Percentiles rank a stretch among this genome's conserved stretches.
Conservation (phyloP, 1,284 basidiomycete genomes). For the Moesziomyces sp. region DNA sequence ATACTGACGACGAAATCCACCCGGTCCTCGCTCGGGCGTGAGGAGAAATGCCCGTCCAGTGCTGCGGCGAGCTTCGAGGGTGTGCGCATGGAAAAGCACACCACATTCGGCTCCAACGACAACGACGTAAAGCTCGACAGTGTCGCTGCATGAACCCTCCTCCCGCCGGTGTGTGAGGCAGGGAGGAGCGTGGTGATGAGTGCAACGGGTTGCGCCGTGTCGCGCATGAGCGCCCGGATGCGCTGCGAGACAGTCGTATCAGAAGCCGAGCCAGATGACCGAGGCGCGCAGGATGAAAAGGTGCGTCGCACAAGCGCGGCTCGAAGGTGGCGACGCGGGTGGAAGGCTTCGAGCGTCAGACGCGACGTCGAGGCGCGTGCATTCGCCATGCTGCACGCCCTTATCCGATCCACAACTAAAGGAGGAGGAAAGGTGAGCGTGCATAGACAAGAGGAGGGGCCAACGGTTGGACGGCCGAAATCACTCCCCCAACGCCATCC, state of each 20-base stretch:
- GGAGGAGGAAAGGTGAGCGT: background rate
- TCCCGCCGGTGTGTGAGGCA: background rate
- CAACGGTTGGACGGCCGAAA: no score
- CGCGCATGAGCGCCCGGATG: constrained; percentile 36
- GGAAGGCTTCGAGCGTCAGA: constrained; percentile 21
- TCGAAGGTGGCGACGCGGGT: background rate
- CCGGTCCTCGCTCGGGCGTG: background rate
- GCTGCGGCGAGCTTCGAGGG: constrained; percentile 31
- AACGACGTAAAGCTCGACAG: constrained; percentile 40
- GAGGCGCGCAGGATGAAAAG: background rate
- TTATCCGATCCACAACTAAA: background rate
- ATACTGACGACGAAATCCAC: constrained; percentile 28
- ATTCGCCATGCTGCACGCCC: constrained; percentile 1
- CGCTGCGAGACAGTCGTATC: constrained; percentile 4
- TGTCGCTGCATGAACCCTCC: constrained; percentile 33
- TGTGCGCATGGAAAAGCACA: constrained; percentile 36
- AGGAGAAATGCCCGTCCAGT: constrained; percentile 3
- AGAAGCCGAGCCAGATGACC: background rate
- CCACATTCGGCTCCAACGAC: constrained; percentile 32
- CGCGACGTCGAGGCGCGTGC: constrained; percentile 24
- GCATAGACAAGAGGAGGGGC: no score
- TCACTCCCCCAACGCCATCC: no score
- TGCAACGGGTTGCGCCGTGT: constrained; percentile 39
- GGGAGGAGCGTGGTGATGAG: constrained; percentile 39
- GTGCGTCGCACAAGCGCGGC: no score